phyloP scores from a whole-genome alignment of 108 stramenopile genomes.

The Chaetoceros muelleri region DNA sequence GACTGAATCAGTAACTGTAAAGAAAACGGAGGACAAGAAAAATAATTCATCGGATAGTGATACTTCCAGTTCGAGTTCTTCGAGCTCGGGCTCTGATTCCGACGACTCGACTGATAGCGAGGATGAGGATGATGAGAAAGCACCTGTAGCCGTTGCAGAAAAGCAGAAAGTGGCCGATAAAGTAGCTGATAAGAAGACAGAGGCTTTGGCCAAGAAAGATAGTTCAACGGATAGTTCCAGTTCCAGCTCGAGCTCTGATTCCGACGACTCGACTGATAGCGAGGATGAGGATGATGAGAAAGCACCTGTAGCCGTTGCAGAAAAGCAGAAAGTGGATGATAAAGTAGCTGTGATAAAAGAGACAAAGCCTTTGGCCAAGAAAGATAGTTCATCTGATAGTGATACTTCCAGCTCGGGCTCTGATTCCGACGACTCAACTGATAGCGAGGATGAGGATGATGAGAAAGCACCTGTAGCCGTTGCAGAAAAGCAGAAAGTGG shows the following conservation, averaged over 20 bases:
- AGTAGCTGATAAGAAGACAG: conserved; percentile 1
- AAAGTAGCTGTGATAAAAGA: too few species aligned
- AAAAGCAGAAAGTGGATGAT: conserved; percentile 11
- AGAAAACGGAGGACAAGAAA: not conserved
- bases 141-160: not conserved
- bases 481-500: not conserved
- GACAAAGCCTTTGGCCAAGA: too few species aligned
- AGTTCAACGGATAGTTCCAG: not conserved
- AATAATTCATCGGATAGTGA: not conserved
- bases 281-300: not conserved
- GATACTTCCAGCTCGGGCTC: conserved; percentile 6
- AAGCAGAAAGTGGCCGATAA: conserved; percentile 5
- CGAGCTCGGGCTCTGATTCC: conserved; percentile 12
- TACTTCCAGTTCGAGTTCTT: conserved; percentile 1
- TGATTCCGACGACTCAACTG: conserved; percentile 6
- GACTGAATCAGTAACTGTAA: not conserved
- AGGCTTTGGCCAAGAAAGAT: not conserved
- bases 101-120: not conserved
- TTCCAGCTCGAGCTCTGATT: conserved; percentile 9
- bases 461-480: not conserved
- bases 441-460: conserved; percentile 5
- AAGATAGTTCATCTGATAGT: too few species aligned
- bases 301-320: not conserved
- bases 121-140: not conserved
- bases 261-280: conserved; percentile 1